Conservation (phyloP, 192 early-diverging fungal genomes). For the Rhizophlyctis rosea region DNA sequence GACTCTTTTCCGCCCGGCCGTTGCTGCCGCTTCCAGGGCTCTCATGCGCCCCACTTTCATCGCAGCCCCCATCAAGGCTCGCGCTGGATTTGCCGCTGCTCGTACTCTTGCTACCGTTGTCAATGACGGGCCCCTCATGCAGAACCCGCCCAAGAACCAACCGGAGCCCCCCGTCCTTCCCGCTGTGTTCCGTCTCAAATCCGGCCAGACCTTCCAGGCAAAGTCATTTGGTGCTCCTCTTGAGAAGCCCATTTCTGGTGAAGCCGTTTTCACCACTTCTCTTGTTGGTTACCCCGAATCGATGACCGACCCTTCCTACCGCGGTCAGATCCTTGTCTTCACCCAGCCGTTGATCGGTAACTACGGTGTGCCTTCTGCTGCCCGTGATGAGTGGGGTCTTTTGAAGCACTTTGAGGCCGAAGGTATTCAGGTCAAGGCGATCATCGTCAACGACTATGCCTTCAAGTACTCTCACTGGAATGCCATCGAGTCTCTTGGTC, state of each 20-base stretch:
- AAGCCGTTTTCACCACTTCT: slow-evolving; percentile 93
- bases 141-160: slow-evolving; percentile 26
- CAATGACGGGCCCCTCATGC: slow-evolving; percentile 13
- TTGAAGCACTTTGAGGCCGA: slow-evolving; percentile 76
- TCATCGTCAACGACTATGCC: slow-evolving; percentile 91
- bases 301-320: slow-evolving; percentile 97
- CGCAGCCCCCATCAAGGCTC: slow-evolving; percentile 1
- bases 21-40: not conserved
- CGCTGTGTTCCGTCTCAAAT: slow-evolving; percentile 71
- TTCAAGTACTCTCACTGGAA: slow-evolving; percentile 91
- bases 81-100: slow-evolving; percentile 2
- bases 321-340: slow-evolving; percentile 92
- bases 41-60: slow-evolving; percentile 17
- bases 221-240: slow-evolving; percentile 81
- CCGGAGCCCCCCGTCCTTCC: slow-evolving; percentile 47
- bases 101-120: slow-evolving; percentile 7
- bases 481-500: slow-evolving; percentile 81
- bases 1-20: no score
- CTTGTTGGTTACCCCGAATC: slow-evolving; percentile 95
- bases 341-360: slow-evolving; percentile 97
- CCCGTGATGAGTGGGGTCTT: slow-evolving; percentile 76
- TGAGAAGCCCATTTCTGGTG: slow-evolving; percentile 64
- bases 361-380: slow-evolving; percentile 83
- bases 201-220: slow-evolving; percentile 80
- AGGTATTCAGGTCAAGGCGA: slow-evolving; percentile 79